Evolutionary conservation across 192 early-diverging fungal species (phyloP).

Genomic region (Backusella liffmaniae): DNA sequence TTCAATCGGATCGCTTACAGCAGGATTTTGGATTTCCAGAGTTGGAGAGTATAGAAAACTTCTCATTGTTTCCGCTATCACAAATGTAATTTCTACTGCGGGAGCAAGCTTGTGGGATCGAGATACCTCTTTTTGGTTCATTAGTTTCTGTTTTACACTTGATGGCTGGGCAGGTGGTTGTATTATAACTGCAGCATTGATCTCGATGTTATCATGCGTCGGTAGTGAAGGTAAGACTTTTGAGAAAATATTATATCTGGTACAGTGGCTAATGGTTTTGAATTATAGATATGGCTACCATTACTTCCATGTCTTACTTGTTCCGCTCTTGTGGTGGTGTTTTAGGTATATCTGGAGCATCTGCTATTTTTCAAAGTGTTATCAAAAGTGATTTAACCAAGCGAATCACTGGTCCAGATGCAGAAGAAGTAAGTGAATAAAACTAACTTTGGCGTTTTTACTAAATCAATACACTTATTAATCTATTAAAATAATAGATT

Average conservation of each 20-base stretch:
- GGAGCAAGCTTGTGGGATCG: constrained; percentile 54
- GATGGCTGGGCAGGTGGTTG: constrained; percentile 52
- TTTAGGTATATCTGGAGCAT: constrained; percentile 50
- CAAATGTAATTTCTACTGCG: constrained; percentile 52
- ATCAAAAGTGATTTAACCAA: constrained; percentile 31
- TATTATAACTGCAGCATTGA: constrained; percentile 49
- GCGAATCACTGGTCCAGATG: constrained; percentile 32
- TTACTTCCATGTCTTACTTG: constrained; percentile 52
- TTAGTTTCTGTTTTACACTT: constrained; percentile 46
- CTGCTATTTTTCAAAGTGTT: constrained; percentile 42
- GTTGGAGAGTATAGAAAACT: constrained; percentile 30
- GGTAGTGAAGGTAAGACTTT: constrained; percentile 49
- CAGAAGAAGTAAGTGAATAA: constrained; percentile 13
- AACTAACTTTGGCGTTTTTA: not conserved
- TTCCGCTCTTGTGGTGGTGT: constrained; percentile 55
- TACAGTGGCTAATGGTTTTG: constrained; percentile 41
- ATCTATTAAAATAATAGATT: not conserved
- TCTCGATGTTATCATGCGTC: constrained; percentile 50
- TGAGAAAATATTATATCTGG: constrained; percentile 4
- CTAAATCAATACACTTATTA: not conserved
- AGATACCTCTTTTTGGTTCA: constrained; percentile 46
- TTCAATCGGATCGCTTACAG: constrained; percentile 27
- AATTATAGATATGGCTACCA: constrained; percentile 53
- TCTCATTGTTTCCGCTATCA: constrained; percentile 46
- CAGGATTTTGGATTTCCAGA: constrained; percentile 34